phyloP scores from a whole-genome alignment of 2,329 filamentous ascomycete species.

The Ophiognomonia clavigignenti-juglandacearum region DNA sequence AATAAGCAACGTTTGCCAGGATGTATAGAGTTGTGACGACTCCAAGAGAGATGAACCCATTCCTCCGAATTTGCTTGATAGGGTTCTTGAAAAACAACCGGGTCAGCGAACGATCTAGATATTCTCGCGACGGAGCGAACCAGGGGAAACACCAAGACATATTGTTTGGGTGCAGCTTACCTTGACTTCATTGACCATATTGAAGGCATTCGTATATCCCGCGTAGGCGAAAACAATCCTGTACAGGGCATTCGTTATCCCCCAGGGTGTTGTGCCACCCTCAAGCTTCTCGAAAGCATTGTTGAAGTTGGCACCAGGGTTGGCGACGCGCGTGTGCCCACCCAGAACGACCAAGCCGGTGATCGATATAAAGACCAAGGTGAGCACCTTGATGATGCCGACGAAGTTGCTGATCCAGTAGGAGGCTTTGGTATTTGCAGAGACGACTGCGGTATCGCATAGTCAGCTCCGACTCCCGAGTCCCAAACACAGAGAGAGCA shows the following conservation, averaged over 20 bases:
- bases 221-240: constrained; percentile 55
- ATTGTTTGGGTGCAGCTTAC: constrained; percentile 1
- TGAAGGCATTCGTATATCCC: constrained; percentile 55
- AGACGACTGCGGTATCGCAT: constrained; percentile 20
- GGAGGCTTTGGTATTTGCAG: constrained; percentile 49
- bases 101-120: neutral
- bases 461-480: too few relatives aligned
- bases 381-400: constrained; percentile 52
- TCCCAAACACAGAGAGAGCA: neutral
- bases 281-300: constrained; percentile 41
- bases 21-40: constrained; percentile 51
- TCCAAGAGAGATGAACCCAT: constrained; percentile 43
- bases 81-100: constrained; percentile 40
- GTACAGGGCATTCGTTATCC: constrained; percentile 53
- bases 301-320: constrained; percentile 50
- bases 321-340: constrained; percentile 42
- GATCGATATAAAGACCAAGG: constrained; percentile 52
- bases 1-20: constrained; percentile 56
- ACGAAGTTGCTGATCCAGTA: constrained; percentile 49
- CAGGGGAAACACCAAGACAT: too few relatives aligned
- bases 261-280: constrained; percentile 38
- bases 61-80: constrained; percentile 47
- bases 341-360: constrained; percentile 56
- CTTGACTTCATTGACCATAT: constrained; percentile 55
- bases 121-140: too few relatives aligned